Conservation (phyloP, 2,329 filamentous ascomycete species). For the Pseudocercospora fuligena region DNA sequence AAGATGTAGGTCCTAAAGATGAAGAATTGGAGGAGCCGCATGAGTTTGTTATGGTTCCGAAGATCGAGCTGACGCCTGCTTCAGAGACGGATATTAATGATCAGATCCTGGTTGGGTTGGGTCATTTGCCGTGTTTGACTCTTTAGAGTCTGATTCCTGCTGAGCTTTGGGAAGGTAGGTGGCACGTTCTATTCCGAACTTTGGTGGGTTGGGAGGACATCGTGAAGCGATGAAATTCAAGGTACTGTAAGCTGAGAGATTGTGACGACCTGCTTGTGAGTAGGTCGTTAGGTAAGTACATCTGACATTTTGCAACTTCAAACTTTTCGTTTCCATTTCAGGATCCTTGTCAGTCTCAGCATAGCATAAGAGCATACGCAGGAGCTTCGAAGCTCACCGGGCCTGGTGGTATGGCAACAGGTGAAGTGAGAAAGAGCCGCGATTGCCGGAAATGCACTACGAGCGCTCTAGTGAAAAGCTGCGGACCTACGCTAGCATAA, state of each 20-base stretch:
- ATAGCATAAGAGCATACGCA: too few species aligned
- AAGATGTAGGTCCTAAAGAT: not conserved
- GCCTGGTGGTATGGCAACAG: not conserved
- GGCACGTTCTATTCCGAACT: not conserved
- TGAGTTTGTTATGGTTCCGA: not conserved
- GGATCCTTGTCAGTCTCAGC: not conserved
- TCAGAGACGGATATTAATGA: not conserved
- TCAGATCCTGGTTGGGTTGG: not conserved
- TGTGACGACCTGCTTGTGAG: too few species aligned
- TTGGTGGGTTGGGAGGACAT: too few species aligned
- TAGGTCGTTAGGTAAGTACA: not conserved
- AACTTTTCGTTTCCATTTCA: not conserved
- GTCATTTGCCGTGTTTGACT: not conserved
- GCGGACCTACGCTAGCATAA: not conserved
- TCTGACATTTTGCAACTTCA: not conserved
- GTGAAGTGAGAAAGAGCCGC: not conserved
- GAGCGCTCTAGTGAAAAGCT: not conserved
- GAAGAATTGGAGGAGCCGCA: not conserved
- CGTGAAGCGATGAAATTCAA: too few species aligned
- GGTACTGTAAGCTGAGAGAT: not conserved
- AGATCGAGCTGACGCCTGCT: not conserved
- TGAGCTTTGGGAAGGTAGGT: not conserved
- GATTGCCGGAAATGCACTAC: not conserved
- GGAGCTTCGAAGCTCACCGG: not conserved
- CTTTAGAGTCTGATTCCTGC: not conserved